phyloP scores from a whole-genome alignment of 768 basidiomycete genomes.

The Chalciporus pseudorubinellus region DNA sequence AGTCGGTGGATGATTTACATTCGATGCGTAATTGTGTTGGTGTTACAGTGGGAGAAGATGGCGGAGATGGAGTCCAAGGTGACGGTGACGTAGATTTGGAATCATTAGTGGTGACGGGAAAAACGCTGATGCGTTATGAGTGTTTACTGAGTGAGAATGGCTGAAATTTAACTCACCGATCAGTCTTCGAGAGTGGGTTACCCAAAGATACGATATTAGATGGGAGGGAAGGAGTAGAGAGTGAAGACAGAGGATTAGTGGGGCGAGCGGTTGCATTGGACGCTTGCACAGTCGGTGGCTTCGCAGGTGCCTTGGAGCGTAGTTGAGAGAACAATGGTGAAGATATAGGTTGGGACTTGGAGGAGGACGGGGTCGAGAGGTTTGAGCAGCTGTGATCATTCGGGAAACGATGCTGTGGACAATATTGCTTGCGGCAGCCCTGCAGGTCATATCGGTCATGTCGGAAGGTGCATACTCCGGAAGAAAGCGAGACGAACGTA shows the following conservation, averaged over 20 bases:
- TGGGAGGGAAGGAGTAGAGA: constrained; percentile 11
- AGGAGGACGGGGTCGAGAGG: constrained; percentile 13
- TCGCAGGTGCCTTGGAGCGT: constrained; percentile 7
- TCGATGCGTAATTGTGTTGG: constrained; percentile 12
- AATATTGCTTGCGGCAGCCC: constrained; percentile 73
- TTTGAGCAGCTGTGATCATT: constrained; percentile 60
- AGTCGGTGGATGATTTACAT: constrained; percentile 33
- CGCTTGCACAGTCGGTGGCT: constrained; percentile 1
- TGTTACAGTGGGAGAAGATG: constrained; percentile 8
- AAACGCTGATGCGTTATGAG: constrained; percentile 66
- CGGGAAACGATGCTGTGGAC: constrained; percentile 77
- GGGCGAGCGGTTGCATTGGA: constrained; percentile 8
- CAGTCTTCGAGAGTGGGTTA: constrained; percentile 46
- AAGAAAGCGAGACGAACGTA: constrained; percentile 39
- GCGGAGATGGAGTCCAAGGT: not conserved
- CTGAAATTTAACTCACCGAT: constrained; percentile 56
- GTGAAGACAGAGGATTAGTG: not conserved
- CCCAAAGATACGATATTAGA: constrained; percentile 19
- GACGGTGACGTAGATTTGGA: constrained; percentile 13
- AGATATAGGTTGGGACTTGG: constrained; percentile 8
- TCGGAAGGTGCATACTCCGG: not conserved
- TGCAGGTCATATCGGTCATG: constrained; percentile 26
- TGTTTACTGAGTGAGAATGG: constrained; percentile 40
- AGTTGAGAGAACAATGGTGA: not conserved
- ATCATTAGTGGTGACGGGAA: constrained; percentile 22